A percentile compares a stretch with the other conserved stretches of the same genome.
Evolutionary conservation across 1,139 yeast species (phyloP).

Genomic region (Lodderomyces oxycetoniae): DNA sequence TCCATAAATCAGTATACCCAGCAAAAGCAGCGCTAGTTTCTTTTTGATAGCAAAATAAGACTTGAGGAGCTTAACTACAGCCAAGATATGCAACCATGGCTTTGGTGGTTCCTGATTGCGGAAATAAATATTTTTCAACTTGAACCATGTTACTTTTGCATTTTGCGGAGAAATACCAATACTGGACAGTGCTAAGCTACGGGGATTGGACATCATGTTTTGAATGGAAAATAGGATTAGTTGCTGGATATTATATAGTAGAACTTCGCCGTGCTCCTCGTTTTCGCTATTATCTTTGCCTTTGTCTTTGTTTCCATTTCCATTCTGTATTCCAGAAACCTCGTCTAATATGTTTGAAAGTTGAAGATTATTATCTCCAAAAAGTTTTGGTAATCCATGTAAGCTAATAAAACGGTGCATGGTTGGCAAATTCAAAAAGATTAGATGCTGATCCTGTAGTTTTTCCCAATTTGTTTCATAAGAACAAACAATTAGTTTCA

Average conservation of each 20-base stretch:
- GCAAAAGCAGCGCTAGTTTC: slow-evolving; percentile 4
- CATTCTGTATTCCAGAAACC: slow-evolving; percentile 18
- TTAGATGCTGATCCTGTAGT: slow-evolving; percentile 29
- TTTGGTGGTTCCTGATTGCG: slow-evolving; percentile 15
- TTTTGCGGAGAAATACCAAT: slow-evolving; percentile 5
- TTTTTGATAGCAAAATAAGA: slow-evolving; percentile 20
- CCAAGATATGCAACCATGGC: slow-evolving; percentile 33
- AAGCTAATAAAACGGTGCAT: slow-evolving; percentile 16
- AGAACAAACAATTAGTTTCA: slow-evolving; percentile 23
- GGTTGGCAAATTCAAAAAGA: slow-evolving; percentile 32
- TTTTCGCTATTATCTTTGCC: background rate
- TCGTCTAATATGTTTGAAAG: background rate
- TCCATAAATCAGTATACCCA: background rate
- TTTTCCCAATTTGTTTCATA: slow-evolving; percentile 29
- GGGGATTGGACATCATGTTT: background rate
- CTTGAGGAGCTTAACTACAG: slow-evolving; percentile 24
- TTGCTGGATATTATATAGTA: background rate
- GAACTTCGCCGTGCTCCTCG: background rate
- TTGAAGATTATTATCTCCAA: slow-evolving; percentile 8
- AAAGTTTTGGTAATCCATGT: slow-evolving; percentile 11
- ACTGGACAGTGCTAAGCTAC: background rate
- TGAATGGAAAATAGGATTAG: background rate
- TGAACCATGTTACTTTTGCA: slow-evolving; percentile 24
- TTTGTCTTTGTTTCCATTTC: background rate
- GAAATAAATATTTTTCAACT: slow-evolving; percentile 22